Base-by-base conservation (phyloP, 805 yeast species). In the Wickerhamomyces mucosus region DNA sequence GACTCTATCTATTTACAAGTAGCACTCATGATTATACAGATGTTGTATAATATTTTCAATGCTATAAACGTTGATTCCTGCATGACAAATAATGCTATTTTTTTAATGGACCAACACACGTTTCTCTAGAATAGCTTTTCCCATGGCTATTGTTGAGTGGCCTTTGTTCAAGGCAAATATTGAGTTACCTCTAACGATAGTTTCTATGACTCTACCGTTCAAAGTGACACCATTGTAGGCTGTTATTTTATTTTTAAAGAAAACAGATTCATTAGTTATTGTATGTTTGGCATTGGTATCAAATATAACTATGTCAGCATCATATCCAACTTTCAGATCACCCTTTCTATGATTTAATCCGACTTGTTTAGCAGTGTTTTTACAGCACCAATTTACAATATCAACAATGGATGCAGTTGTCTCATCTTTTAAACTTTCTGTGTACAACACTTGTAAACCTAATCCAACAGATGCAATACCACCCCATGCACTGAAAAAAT, bases 401-500 rank as follows among this genome's bases (percentile, higher is more conserved):
- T 85, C 86, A 3, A 61, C 52, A 4, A 82, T 50, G 0, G 68
- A 42, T 4, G 78, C 61, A 3, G 72, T 69, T 2, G 72, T 71
- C 3, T 58, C 44, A 38, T 75, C 55, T 44, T 69, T 68, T 12
- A 63, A 42, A 9, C 82, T 86, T 45, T 79, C 85, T 1, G 95
- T 83, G 67, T 73, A 79, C 31, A 88, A 56, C 24, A 86, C 68
- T 0, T 94, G 82, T 28, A 88, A 64, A 0, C 96, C 96, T 25
- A 89, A 71, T 0, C 97, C 97, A 20, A 88, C 94, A 2, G 95
- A 82, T 2, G 95, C 69, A 25, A 88, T 85, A 8, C 97, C 97
- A 21, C 96, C 97, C 97, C 97, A 88, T 3, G 96, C 94, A 21
- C 77, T 70, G 45, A 88, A 74, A 53, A 88, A 88, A 51, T 88